Conservation (phyloP, 768 basidiomycete species). For the Auricularia cornea region DNA sequence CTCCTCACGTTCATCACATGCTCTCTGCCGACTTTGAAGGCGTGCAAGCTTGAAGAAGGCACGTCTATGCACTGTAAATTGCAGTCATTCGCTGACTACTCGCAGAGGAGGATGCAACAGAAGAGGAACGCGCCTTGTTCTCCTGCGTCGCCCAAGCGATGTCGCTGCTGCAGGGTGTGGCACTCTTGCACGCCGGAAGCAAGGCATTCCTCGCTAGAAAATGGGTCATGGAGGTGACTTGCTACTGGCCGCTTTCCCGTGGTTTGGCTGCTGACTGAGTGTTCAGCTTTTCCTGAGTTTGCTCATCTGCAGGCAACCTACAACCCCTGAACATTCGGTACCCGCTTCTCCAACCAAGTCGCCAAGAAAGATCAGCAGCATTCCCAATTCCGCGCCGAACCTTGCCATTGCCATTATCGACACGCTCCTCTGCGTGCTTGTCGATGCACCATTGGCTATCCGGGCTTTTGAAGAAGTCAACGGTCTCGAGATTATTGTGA, state of each 20-base stretch:
- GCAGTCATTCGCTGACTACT: neutral
- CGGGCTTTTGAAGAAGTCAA: constrained; percentile 69
- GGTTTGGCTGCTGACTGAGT: neutral
- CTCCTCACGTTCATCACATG: constrained; percentile 53
- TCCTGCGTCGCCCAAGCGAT: constrained; percentile 51
- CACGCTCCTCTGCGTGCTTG: constrained; percentile 79
- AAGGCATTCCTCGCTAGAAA: constrained; percentile 64
- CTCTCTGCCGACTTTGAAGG: constrained; percentile 18
- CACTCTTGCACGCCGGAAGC: constrained; percentile 56
- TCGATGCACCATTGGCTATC: constrained; percentile 68
- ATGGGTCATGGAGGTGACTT: constrained; percentile 61
- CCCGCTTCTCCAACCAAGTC: constrained; percentile 11
- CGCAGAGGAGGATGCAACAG: constrained; percentile 31
- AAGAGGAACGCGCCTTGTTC: constrained; percentile 41
- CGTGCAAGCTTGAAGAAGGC: constrained; percentile 5
- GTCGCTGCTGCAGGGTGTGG: constrained; percentile 68
- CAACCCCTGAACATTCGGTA: constrained; percentile 29
- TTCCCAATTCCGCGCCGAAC: constrained; percentile 22
- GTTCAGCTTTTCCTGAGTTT: constrained; percentile 65
- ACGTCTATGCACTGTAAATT: neutral
- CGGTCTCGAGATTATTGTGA: constrained; percentile 79
- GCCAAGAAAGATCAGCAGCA: constrained; percentile 10
- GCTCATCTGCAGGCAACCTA: constrained; percentile 60
- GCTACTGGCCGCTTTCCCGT: constrained; percentile 9
- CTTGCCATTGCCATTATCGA: constrained; percentile 76